phyloP scores from a whole-genome alignment of 2,329 filamentous ascomycete genomes.

The Zymoseptoria passerinii region DNA sequence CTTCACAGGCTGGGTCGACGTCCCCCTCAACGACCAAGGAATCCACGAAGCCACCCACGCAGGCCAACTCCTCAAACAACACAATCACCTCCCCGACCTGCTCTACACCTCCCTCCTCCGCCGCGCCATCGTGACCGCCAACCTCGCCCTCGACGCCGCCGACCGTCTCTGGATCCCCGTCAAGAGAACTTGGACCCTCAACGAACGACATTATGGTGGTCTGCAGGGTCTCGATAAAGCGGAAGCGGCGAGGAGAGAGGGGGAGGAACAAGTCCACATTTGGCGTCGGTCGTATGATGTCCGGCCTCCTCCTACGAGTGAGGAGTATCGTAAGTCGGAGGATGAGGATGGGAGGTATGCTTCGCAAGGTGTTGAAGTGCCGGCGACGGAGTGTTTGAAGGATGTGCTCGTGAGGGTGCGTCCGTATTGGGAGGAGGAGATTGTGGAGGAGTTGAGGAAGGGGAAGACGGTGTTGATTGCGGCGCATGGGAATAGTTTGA shows the following conservation, averaged over 20 bases:
- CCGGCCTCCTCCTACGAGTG: constrained; percentile 2
- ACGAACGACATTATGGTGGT: constrained; percentile 10
- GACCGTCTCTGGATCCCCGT: constrained; percentile 7
- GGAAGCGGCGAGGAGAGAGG: constrained; percentile 5
- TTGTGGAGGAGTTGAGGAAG: constrained; percentile 4
- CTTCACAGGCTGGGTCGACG: constrained; percentile 16
- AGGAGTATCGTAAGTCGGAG: constrained; percentile 6
- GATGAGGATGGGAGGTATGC: constrained; percentile 7
- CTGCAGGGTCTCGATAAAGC: constrained; percentile 9
- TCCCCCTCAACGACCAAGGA: constrained; percentile 10
- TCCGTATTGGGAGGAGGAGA: constrained; percentile 8
- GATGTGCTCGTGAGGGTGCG: constrained; percentile 7
- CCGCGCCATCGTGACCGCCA: constrained; percentile 7
- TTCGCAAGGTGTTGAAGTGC: constrained; percentile 1
- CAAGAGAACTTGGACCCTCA: constrained; percentile 5
- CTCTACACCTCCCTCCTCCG: constrained; percentile 9
- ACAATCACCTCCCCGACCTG: constrained; percentile 7
- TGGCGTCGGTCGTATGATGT: constrained; percentile 5
- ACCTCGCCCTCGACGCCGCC: constrained; percentile 6
- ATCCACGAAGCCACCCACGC: constrained; percentile 8
- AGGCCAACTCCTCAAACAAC: constrained; percentile 6
- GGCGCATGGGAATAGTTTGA: constrained; percentile 8
- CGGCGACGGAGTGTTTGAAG: constrained; percentile 11
- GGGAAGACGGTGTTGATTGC: constrained; percentile 9
- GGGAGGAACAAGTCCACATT: constrained; percentile 8